Evolutionary conservation across 768 basidiomycete genomes (phyloP).

Genomic region (Mycena crocata): DNA sequence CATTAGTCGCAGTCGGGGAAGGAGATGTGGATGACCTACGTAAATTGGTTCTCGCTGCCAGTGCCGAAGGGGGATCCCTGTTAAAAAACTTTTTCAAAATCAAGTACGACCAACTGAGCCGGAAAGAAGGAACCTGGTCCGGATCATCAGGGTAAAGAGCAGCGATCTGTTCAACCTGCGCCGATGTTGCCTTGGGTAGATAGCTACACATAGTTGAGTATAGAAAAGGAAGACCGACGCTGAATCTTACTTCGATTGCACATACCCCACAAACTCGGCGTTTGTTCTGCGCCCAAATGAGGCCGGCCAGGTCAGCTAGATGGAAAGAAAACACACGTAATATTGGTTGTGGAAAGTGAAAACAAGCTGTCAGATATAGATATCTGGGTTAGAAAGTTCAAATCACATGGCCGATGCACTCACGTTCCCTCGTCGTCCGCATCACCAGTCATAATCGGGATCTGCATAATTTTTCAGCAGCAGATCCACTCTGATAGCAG

Average conservation of each 20-base stretch:
- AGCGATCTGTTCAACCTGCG: constrained; percentile 19
- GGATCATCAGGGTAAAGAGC: constrained; percentile 31
- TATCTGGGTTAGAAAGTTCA: background rate
- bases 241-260: constrained; percentile 20
- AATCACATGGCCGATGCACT: background rate
- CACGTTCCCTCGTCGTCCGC: constrained; percentile 28
- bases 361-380: constrained; percentile 6
- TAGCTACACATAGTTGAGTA: constrained; percentile 11
- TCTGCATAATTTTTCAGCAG: background rate
- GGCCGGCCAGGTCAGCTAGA: background rate
- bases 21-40: constrained; percentile 14
- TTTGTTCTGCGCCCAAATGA: background rate
- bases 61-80: constrained; percentile 34
- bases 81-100: too few species aligned
- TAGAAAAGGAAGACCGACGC: background rate
- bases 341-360: constrained; percentile 11
- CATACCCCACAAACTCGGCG: constrained; percentile 10
- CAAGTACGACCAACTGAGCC: background rate
- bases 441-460: constrained; percentile 22
- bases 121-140: constrained; percentile 6
- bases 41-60: constrained; percentile 33
- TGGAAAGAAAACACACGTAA: constrained; percentile 13
- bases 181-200: constrained; percentile 17
- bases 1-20: background rate
- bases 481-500: background rate